Base-by-base conservation (phyloP, 441 rosid genomes). In the Pelargonium myrrhifolium region DNA sequence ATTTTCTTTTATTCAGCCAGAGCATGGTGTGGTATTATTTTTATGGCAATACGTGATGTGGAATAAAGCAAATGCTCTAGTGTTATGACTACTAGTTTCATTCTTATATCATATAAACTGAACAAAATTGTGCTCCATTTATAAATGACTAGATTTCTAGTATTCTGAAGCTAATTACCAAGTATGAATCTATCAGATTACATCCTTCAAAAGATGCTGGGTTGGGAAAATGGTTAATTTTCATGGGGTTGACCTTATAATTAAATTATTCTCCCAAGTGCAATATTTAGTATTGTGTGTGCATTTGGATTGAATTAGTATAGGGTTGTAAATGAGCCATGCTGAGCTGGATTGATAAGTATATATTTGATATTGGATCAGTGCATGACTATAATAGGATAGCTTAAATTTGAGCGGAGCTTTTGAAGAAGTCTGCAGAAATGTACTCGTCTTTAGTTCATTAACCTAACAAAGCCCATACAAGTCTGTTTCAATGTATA, bases 231-330 rank as follows among this genome's bases (percentile, higher is more conserved):
- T 58, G 22, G 12, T 58, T 58, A 18, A 3, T 45, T 45, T 45
- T 14, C 51, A 11, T 45, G 15, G n/a, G 51, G 12, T 45, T 45
- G 51, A 12, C 51, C 51, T 12, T 12, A 12, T 11, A 45, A 58
- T 21, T 9, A 20, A 58, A 58, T 58, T 9, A n/a, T 58, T 45
- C 51, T 45, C 51, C 17, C 6, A 12, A 45, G 51, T 45, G 21
- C 62, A 58, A 58, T 58, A 26, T 58, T 21, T 58, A 21, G 62
- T 58, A 58, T 22, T 58, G 22, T 58, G 26, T 31, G 51, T 45
- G 51, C n/a, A 12, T 58, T 58, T 10, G 3, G 31, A 21, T 20
- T 12, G 5, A 58, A 58, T 20, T 21, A 58, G 22, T 22, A 20
- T 21, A 58, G 31, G 62, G 62, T 20, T 56, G 31, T 58, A 58